A percentile compares a stretch with the other conserved stretches of the same genome.
phyloP scores from a whole-genome alignment of 495 filamentous ascomycete genomes.

The Talaromyces wortmannii region DNA sequence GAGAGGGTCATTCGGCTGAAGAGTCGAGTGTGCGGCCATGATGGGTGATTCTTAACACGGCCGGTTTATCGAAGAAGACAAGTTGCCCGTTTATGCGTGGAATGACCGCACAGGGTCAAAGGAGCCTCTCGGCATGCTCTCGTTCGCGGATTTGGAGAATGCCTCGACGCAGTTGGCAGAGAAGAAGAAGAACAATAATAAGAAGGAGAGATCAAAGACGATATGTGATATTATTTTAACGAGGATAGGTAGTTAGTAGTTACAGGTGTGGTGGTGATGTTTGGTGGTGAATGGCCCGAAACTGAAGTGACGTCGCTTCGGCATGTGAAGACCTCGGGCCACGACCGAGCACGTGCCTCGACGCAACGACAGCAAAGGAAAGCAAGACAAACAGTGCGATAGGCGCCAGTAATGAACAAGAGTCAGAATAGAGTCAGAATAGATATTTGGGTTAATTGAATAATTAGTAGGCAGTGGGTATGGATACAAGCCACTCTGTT shows the following conservation, averaged over 20 bases:
- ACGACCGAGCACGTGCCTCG: background rate
- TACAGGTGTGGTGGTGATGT: background rate
- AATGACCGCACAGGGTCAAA: background rate
- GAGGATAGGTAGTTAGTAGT: no score
- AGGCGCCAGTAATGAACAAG: no score
- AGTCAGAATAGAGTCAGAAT: no score
- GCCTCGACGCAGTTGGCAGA: no score
- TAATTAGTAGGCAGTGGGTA: no score
- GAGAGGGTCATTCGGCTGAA: slow-evolving; percentile 68
- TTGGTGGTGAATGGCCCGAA: background rate
- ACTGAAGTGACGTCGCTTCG: background rate
- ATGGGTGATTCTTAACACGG: no score
- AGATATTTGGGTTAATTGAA: no score
- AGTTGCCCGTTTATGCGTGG: background rate
- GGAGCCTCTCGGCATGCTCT: background rate
- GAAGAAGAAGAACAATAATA: background rate
- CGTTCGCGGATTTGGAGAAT: background rate
- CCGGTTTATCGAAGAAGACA: background rate
- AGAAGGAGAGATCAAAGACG: background rate
- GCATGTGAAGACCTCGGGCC: slow-evolving; percentile 27
- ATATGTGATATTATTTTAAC: no score
- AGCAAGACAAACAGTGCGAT: background rate
- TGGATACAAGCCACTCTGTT: no score
- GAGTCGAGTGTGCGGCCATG: slow-evolving; percentile 86
- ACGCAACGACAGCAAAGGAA: background rate